Evolutionary conservation across 176 grass and related monocot genomes (phyloP).

Genomic region (Olyra latifolia): DNA sequence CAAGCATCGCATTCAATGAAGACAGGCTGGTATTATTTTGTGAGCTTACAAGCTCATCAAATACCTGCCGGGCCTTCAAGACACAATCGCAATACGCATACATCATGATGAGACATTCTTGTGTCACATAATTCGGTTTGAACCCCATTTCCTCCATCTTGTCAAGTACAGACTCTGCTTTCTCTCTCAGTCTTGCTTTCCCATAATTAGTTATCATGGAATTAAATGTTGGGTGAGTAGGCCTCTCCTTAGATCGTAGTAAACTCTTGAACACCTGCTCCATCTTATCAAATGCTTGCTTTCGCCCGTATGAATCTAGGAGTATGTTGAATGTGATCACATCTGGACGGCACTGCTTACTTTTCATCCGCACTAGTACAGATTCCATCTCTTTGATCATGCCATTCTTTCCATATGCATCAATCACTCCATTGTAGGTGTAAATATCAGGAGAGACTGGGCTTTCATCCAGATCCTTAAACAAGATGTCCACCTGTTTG

Average conservation of each 20-base stretch:
- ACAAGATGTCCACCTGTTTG: constrained; percentile 73
- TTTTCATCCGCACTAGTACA: constrained; percentile 78
- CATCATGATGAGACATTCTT: constrained; percentile 80
- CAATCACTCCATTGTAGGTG: constrained; percentile 82
- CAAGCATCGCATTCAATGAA: constrained; percentile 80
- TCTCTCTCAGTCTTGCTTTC: constrained; percentile 84
- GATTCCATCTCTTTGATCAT: constrained; percentile 96
- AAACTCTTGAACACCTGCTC: constrained; percentile 96
- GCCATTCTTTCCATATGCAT: constrained; percentile 85
- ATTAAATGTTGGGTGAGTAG: constrained; percentile 87
- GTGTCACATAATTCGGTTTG: constrained; percentile 80
- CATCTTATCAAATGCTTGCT: constrained; percentile 93
- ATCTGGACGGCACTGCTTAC: constrained; percentile 76
- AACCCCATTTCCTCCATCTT: constrained; percentile 84
- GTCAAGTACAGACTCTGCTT: constrained; percentile 61
- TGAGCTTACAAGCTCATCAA: constrained; percentile 64
- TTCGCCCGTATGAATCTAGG: constrained; percentile 82
- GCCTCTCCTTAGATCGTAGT: constrained; percentile 73
- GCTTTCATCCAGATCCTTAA: constrained; percentile 87
- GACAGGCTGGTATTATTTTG: constrained; percentile 58
- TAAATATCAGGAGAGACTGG: constrained; percentile 68
- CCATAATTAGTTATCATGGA: constrained; percentile 98
- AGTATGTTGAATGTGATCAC: constrained; percentile 95
- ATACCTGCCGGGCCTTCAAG: constrained; percentile 65
- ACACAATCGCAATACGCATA: constrained; percentile 71